Evolutionary conservation across 768 basidiomycete genomes (phyloP).

Genomic region (Lactarius pseudohatsudake): DNA sequence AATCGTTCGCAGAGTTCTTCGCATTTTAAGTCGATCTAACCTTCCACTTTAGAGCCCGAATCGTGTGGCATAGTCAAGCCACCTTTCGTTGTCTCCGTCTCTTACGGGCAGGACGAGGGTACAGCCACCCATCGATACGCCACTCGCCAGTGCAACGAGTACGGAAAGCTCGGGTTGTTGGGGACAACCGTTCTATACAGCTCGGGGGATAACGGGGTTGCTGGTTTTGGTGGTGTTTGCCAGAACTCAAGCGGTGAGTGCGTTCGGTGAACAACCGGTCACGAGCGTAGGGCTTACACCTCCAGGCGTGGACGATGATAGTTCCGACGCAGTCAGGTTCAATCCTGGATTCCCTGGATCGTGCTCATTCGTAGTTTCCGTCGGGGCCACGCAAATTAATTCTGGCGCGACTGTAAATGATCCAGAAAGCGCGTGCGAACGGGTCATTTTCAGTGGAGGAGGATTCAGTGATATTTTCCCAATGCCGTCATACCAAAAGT

Average conservation of each 20-base stretch:
- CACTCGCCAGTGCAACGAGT: slow-evolving; percentile 45
- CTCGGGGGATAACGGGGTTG: slow-evolving; percentile 49
- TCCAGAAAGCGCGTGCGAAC: slow-evolving; percentile 42
- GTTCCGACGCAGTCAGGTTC: slow-evolving; percentile 36
- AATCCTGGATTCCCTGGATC: slow-evolving; percentile 45
- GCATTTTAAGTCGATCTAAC: background rate
- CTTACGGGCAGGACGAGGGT: slow-evolving; percentile 42
- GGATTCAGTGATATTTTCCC: slow-evolving; percentile 45
- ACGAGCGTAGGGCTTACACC: background rate
- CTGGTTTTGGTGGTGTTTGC: slow-evolving; percentile 37
- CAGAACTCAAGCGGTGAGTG: slow-evolving; percentile 35
- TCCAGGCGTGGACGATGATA: slow-evolving; percentile 32
- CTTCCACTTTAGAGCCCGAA: slow-evolving; percentile 32
- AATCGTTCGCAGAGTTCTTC: slow-evolving; percentile 34
- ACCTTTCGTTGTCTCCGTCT: slow-evolving; percentile 44
- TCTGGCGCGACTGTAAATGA: slow-evolving; percentile 36
- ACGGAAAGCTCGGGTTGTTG: slow-evolving; percentile 46
- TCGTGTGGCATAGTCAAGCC: slow-evolving; percentile 40
- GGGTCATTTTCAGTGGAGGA: slow-evolving; percentile 41
- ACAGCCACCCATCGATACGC: slow-evolving; percentile 39
- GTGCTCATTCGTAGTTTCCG: slow-evolving; percentile 43
- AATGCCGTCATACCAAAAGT: slow-evolving; percentile 39
- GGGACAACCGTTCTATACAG: slow-evolving; percentile 45
- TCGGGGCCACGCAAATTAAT: slow-evolving; percentile 42
- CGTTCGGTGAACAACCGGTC: background rate